phyloP scores from a whole-genome alignment of 177 flowering plant species.

The Vitis hybrid region DNA sequence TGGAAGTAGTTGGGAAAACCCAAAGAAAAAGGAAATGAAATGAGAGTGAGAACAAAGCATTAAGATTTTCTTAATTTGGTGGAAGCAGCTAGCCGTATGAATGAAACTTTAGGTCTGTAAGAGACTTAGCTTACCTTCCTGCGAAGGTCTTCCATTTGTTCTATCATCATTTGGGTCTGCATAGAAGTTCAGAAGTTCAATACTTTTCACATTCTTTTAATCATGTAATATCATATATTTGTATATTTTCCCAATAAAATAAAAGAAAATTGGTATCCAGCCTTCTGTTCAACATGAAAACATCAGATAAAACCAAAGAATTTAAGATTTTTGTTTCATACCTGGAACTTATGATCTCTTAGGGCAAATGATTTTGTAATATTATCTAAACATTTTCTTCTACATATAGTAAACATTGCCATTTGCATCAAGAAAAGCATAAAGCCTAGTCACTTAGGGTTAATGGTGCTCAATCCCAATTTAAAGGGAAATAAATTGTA shows the following conservation, averaged over 20 bases:
- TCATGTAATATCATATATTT: too few relatives aligned
- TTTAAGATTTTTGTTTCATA: neutral
- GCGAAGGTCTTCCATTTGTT: constrained; percentile 86
- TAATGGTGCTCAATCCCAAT: too few relatives aligned
- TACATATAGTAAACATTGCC: too few relatives aligned
- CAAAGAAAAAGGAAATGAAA: neutral
- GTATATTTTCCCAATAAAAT: neutral
- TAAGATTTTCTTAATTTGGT: neutral
- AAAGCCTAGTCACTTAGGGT: too few relatives aligned
- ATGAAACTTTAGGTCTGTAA: neutral
- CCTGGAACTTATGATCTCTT: too few relatives aligned
- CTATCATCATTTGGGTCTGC: constrained; percentile 80
- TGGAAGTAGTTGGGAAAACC: constrained; percentile 20
- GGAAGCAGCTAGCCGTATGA: neutral
- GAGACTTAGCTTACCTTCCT: constrained; percentile 46
- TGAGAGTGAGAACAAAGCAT: neutral
- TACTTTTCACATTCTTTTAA: neutral
- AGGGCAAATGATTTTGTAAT: too few relatives aligned
- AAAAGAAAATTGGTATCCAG: neutral
- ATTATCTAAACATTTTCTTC: too few relatives aligned
- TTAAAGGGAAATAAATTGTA: too few relatives aligned
- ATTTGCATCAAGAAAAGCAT: too few relatives aligned
- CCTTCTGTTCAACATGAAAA: neutral
- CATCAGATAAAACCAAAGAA: neutral
- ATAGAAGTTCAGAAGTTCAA: constrained; percentile 3